Base-by-base conservation (phyloP, 768 basidiomycete genomes). In the Boletus sp. region DNA sequence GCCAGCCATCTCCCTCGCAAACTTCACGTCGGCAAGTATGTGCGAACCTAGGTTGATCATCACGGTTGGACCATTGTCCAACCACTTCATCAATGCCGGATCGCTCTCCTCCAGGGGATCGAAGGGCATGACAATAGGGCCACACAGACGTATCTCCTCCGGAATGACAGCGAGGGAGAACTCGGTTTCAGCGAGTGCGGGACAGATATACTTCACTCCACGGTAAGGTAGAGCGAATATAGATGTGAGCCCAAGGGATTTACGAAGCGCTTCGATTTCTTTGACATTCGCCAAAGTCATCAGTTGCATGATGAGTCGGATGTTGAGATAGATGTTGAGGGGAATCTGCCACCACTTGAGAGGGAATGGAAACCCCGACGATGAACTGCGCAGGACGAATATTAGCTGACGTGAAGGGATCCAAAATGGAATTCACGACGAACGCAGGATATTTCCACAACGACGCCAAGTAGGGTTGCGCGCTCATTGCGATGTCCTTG, bases 331-430 rank as follows among this genome's bases (percentile, higher is more conserved):
- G 11, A 50, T 40, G 20, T 63, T 63, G 40, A 59, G 29, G 12
- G 57, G 24, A n/a, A 63, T 47, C 35, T 63, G 55, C 56, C 57
- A 63, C 62, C 61, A 63, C 32, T 63, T 47, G 18, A 63, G 57
- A 8, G 62, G 62, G 14, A 40, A 62, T 17, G 45, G 29, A 37
- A 53, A 51, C 10, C 62, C 62, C 4, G 62, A 63, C 17, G 57
- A 50, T 1, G 51, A 0, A 8, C 62, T 64, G n/a, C 15, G 20
- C 4, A 17, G 17, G 4, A 44, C 20, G 17, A 45, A 29, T 29
- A 29, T 30, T 28, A 46, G 29, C 29, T 15, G 8, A 17, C 6
- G 2, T 14, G 6, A 39, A 15, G 36, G 8, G 35, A 20, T 30
- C 17, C 14, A 47, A 28, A 18, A 46, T 1, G 14, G 12, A 36